Conservation (phyloP, 805 yeast species). For the Schizosaccharomyces lindneri region DNA sequence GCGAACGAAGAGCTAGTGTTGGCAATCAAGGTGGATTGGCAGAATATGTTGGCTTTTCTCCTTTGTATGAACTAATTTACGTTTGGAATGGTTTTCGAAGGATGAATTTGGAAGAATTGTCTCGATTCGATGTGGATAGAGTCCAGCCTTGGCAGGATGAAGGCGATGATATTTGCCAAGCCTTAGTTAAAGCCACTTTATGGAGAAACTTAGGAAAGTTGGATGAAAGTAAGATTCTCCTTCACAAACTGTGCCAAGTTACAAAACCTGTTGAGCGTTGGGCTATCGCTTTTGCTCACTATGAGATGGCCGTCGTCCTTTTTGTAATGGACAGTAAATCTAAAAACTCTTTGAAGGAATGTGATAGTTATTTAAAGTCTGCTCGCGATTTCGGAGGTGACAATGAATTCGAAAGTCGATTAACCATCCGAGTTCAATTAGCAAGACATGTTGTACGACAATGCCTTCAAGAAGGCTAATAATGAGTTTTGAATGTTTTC, state of each 20-base stretch:
- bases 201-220: not conserved
- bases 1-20: not conserved
- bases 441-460: not conserved
- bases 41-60: not conserved
- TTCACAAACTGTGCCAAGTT: not conserved
- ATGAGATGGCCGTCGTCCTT: not conserved
- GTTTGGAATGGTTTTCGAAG: slow-evolving; percentile 1
- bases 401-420: not conserved
- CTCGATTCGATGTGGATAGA: not conserved
- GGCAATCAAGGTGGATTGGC: not conserved
- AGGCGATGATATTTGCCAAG: not conserved
- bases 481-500: no score
- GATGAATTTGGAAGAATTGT: not conserved
- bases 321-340: not conserved
- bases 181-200: not conserved
- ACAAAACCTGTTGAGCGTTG: not conserved
- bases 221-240: not conserved
- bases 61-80: not conserved
- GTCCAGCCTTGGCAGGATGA: not conserved
- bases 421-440: not conserved
- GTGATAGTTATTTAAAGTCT: not conserved
- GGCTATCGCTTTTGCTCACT: not conserved
- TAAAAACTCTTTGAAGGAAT: not conserved
- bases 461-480: not conserved
- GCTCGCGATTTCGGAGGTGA: not conserved